Conservation (phyloP, 139 green algal species). For the Deuterostichococcus epilithicus region DNA sequence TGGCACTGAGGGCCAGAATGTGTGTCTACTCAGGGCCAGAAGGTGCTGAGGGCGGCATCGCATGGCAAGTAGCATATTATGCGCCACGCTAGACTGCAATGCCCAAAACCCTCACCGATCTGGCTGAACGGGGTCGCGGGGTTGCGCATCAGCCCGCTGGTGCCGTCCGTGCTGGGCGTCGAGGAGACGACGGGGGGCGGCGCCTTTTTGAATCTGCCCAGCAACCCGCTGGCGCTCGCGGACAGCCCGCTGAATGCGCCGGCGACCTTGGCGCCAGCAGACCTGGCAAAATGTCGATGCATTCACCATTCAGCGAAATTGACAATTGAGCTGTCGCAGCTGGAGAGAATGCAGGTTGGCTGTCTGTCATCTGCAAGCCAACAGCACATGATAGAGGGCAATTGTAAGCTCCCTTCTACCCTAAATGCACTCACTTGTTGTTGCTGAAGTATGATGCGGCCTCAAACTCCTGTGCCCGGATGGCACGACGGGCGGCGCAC, state of each 20-base stretch:
- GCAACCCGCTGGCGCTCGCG: not conserved
- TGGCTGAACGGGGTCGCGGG: not conserved
- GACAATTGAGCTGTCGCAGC: too few relatives aligned
- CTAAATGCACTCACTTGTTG: not conserved
- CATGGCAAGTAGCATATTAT: too few relatives aligned
- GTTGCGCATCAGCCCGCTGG: not conserved
- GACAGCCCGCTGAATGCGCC: not conserved
- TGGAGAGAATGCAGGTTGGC: too few relatives aligned
- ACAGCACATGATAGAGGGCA: too few relatives aligned
- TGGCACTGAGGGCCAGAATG: too few relatives aligned
- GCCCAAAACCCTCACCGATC: not conserved
- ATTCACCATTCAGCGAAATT: too few relatives aligned
- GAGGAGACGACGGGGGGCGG: not conserved
- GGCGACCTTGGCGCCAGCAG: not conserved
- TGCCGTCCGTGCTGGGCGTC: not conserved
- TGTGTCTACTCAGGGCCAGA: too few relatives aligned
- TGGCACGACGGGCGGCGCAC: not conserved
- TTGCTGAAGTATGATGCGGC: not conserved
- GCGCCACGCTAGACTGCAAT: not conserved
- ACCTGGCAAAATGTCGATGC: not conserved
- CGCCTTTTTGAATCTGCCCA: not conserved
- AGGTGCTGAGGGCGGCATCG: too few relatives aligned
- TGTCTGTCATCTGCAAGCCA: not conserved
- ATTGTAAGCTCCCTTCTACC: too few relatives aligned
- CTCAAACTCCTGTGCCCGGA: not conserved